Evolutionary conservation across 2,329 filamentous ascomycete genomes (phyloP).

Genomic region (Fusarium keratoplasticum): DNA sequence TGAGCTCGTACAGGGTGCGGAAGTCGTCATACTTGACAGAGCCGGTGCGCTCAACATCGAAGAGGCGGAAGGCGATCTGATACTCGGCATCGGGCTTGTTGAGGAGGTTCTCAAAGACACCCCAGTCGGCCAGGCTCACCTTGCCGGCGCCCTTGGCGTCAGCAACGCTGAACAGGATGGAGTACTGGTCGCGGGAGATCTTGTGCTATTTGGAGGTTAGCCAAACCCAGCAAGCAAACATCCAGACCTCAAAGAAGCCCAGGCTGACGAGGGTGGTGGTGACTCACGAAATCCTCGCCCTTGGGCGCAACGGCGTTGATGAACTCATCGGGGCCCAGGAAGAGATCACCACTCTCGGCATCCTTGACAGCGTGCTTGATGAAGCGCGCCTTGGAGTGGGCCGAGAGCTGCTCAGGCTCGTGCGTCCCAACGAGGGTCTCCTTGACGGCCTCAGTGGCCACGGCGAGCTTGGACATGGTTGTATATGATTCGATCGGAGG

Average conservation of each 20-base stretch:
- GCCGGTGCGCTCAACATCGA: constrained; percentile 87
- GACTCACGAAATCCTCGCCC: constrained; percentile 89
- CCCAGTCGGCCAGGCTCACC: constrained; percentile 87
- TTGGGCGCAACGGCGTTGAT: constrained; percentile 88
- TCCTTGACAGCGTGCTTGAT: constrained; percentile 81
- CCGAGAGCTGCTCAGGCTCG: constrained; percentile 72
- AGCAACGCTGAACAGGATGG: constrained; percentile 90
- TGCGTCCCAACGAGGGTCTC: constrained; percentile 78
- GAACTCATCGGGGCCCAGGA: constrained; percentile 88
- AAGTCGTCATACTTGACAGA: constrained; percentile 92
- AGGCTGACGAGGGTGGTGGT: constrained; percentile 7
- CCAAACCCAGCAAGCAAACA: constrained; percentile 9
- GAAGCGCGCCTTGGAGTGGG: constrained; percentile 82
- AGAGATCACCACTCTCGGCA: constrained; percentile 78
- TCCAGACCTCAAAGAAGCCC: constrained; percentile 7
- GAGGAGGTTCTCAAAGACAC: constrained; percentile 92
- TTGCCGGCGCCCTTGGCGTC: constrained; percentile 81
- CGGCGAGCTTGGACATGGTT: constrained; percentile 55
- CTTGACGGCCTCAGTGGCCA: constrained; percentile 79
- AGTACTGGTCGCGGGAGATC: constrained; percentile 95
- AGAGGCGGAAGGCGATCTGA: constrained; percentile 97
- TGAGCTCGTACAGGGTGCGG: constrained; percentile 84
- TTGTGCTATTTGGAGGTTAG: constrained; percentile 77
- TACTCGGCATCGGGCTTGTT: constrained; percentile 97
- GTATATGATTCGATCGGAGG: constrained; percentile 35